Base-by-base conservation (phyloP, 306 rosid genomes). In the Casuarina glauca region DNA sequence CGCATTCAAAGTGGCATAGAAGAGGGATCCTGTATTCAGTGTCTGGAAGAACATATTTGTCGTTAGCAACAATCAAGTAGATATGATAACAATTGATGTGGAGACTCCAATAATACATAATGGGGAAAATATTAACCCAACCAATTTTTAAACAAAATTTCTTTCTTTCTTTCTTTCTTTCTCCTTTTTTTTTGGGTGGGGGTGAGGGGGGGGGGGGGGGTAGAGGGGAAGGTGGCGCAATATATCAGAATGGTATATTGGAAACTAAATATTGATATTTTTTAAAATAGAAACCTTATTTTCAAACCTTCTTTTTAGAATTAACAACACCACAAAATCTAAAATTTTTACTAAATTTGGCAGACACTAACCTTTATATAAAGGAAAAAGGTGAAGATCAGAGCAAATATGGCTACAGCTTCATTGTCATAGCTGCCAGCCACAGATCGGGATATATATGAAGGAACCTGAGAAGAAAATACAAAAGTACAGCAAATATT, bases 351-450 rank as follows among this genome's bases (percentile, higher is more conserved):
- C 41, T n/a, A 19, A 32, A 10, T 62, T 67, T 61, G 50, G 60
- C 61, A 62, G 44, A 77, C 73, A 58, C 79, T 82, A 64, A 96
- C 99, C 99, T 96, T 96, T 84, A 96, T 85, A 85, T 96, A 96
- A 79, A 96, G 99, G 86, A 87, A 96, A 88, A 96, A 96, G 43
- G 99, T 96, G 89, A 93, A 83, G 80, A 96, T 90, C 89, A 96
- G 85, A 80, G 99, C 98, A 89, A 96, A 96, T 84, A 96, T 96
- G 73, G 99, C 99, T 73, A 96, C 99, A 55, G 99, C 99, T 89
- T 96, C 99, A 87, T 96, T 96, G 84, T 96, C 99, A 77, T 93
- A 96, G 90, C 99, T 96, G 69, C 99, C 99, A 82, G 99, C 99
- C 54, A 96, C 99, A 60, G 99, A 96, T 69, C 99, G 96, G 64